Evolutionary conservation across 2,329 filamentous ascomycete species (phyloP).

Genomic region (Fonsecaea monophora): DNA sequence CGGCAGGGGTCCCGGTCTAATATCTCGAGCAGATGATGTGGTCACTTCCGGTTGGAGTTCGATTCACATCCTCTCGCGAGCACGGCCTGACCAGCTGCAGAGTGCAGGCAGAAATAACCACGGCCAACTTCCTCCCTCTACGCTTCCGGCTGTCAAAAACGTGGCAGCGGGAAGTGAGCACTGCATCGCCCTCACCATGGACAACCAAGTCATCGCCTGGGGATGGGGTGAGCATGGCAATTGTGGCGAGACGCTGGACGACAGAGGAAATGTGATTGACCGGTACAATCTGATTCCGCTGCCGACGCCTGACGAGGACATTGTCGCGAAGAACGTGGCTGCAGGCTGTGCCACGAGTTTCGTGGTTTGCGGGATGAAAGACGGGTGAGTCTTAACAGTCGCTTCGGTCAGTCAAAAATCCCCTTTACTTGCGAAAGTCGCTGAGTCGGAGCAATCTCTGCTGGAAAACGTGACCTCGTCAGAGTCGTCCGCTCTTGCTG

Average conservation of each 20-base stretch:
- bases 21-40: slow-evolving; percentile 6
- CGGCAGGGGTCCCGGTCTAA: slow-evolving; percentile 3
- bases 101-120: slow-evolving; percentile 88
- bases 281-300: slow-evolving; percentile 64
- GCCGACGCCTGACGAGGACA: slow-evolving; percentile 53
- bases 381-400: slow-evolving; percentile 27
- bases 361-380: slow-evolving; percentile 53
- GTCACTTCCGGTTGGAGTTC: slow-evolving; percentile 31
- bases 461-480: slow-evolving; percentile 26
- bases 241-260: slow-evolving; percentile 73
- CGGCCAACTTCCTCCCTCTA: slow-evolving; percentile 74
- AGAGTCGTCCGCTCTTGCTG: slow-evolving; percentile 20
- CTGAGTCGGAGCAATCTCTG: slow-evolving; percentile 55
- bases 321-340: slow-evolving; percentile 67
- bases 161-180: slow-evolving; percentile 93
- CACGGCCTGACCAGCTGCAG: slow-evolving; percentile 52
- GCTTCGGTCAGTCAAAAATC: slow-evolving; percentile 50
- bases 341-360: slow-evolving; percentile 94
- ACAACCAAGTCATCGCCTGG: slow-evolving; percentile 78
- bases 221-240: slow-evolving; percentile 99
- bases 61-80: slow-evolving; percentile 66
- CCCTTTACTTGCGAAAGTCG: slow-evolving; percentile 57
- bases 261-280: slow-evolving; percentile 71
- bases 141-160: slow-evolving; percentile 63
- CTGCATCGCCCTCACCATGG: slow-evolving; percentile 71